Conservation (phyloP, 2,329 filamentous ascomycete genomes). For the Alternaria tenuissima region DNA sequence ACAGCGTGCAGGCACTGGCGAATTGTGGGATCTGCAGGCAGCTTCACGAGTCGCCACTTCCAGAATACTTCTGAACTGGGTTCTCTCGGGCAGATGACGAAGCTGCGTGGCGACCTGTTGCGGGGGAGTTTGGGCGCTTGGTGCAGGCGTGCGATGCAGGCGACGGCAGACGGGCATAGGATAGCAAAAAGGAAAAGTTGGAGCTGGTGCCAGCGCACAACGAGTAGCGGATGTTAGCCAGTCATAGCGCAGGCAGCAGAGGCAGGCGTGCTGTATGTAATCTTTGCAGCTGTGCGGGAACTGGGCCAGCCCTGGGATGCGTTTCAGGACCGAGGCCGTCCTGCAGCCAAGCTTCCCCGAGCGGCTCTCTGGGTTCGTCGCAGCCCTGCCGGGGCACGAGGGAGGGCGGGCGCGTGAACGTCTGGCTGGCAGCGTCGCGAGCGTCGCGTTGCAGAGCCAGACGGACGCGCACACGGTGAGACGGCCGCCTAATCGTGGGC, state of each 20-base stretch:
- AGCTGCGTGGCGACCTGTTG: slow-evolving; percentile 19
- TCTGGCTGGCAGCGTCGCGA: not conserved
- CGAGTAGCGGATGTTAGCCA: slow-evolving; percentile 3
- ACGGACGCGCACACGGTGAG: not conserved
- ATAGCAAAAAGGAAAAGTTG: not conserved
- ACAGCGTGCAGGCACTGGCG: slow-evolving; percentile 17
- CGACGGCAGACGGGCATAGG: not conserved
- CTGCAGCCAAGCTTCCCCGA: slow-evolving; percentile 26
- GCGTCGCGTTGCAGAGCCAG: not conserved
- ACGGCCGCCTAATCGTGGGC: not conserved
- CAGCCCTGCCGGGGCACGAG: slow-evolving; percentile 1
- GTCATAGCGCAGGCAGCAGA: not conserved
- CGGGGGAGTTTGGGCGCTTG: not conserved
- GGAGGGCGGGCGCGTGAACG: slow-evolving; percentile 13
- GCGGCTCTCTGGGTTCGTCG: slow-evolving; percentile 22
- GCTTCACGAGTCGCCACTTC: slow-evolving; percentile 21
- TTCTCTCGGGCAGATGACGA: slow-evolving; percentile 25
- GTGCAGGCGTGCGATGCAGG: not conserved
- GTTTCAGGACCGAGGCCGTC: slow-evolving; percentile 24
- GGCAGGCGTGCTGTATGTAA: slow-evolving; percentile 13
- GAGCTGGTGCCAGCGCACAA: slow-evolving; percentile 10
- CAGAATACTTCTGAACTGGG: slow-evolving; percentile 24
- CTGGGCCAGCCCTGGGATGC: slow-evolving; percentile 17
- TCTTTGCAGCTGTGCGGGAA: slow-evolving; percentile 9
- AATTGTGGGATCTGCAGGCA: slow-evolving; percentile 14